These are phyloP conservation scores for Helianthus tuberosus DNA, from an alignment of 129 eudicot genomes.

Conservation along the genomic window DNA sequence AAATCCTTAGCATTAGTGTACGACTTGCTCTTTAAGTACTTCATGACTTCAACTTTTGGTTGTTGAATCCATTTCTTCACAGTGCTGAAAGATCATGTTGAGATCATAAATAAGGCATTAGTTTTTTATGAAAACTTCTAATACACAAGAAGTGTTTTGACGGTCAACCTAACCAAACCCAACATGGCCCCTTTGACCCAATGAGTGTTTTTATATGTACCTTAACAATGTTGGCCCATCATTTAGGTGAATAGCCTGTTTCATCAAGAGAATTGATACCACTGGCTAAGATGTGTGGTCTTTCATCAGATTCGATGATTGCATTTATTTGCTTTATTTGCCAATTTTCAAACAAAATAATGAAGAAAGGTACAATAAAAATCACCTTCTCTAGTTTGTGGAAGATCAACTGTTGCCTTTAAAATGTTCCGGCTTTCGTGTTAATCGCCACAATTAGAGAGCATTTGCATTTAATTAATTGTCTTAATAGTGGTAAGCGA, in stretches of 20 bases:
- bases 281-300: conserved; percentile 92
- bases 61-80: conserved; percentile 76
- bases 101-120: neutral
- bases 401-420: conserved; percentile 89
- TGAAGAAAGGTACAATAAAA: conserved; percentile 86
- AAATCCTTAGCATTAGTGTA: conserved; percentile 86
- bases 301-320: conserved; percentile 67
- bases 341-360: conserved; percentile 91
- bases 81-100: conserved; percentile 46
- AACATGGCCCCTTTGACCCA: neutral
- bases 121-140: neutral
- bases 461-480: too few species aligned
- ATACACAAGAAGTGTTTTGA: neutral
- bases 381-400: conserved; percentile 77
- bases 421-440: conserved; percentile 74
- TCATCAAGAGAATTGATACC: conserved; percentile 94
- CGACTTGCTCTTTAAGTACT: conserved; percentile 58
- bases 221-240: conserved; percentile 98
- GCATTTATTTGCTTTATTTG: conserved; percentile 89
- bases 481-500: too few species aligned
- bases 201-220: conserved; percentile 31
- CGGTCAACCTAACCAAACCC: neutral
- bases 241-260: conserved; percentile 84
- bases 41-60: conserved; percentile 93
- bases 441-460: too few species aligned